Evolutionary conservation across 768 basidiomycete genomes (phyloP).

Genomic region (Kwoniella botswanensis): DNA sequence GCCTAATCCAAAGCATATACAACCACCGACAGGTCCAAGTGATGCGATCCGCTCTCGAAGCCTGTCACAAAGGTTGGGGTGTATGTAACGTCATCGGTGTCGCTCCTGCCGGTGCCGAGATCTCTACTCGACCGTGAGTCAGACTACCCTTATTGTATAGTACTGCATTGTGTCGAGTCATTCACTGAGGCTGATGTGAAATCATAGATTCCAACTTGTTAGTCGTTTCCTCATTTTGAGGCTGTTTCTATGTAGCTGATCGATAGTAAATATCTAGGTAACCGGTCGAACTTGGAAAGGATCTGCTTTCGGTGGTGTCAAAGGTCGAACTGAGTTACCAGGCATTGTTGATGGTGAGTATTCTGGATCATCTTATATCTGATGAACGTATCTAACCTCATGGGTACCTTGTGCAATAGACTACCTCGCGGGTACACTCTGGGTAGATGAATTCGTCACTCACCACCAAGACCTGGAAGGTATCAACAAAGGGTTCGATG

Average conservation of each 20-base stretch:
- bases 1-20: too few species aligned
- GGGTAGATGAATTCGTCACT: conserved; percentile 93
- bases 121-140: conserved; percentile 80
- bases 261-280: conserved; percentile 24
- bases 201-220: conserved; percentile 41
- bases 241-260: background rate
- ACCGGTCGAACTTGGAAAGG: conserved; percentile 75
- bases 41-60: conserved; percentile 93
- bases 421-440: conserved; percentile 57
- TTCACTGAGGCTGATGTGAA: background rate
- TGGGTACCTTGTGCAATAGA: conserved; percentile 33
- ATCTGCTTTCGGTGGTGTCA: conserved; percentile 94
- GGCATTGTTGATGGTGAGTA: conserved; percentile 82
- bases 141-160: background rate
- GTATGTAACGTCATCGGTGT: conserved; percentile 95
- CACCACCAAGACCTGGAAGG: conserved; percentile 75
- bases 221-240: background rate
- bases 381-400: conserved; percentile 1
- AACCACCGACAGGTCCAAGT: conserved; percentile 69
- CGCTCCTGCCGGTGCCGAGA: conserved; percentile 95
- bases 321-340: conserved; percentile 93
- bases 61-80: conserved; percentile 99
- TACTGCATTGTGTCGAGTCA: background rate
- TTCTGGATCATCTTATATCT: background rate
- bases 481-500: conserved; percentile 85